Base-by-base conservation (phyloP, 2,329 filamentous ascomycete genomes). In the Fusarium metavorans region DNA sequence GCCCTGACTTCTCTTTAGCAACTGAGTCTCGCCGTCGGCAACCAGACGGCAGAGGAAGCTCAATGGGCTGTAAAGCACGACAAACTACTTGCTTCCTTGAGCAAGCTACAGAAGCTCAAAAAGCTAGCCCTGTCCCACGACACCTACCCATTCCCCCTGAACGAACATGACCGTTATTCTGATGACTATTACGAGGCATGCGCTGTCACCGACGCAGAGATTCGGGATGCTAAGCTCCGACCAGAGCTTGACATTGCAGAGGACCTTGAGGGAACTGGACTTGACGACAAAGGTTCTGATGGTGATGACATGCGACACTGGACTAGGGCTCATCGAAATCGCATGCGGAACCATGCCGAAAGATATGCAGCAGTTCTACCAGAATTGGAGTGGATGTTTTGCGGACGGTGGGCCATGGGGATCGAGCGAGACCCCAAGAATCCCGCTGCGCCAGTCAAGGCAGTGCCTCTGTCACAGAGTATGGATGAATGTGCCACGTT, bases 331-430 rank as follows among this genome's bases (percentile, higher is more conserved):
- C 75, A 76, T 64, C 45, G 72, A 14, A 76, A 75, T 5, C 72
- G 65, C n/a, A 76, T 76, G 72, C 68, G 75, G 14, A 13, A n/a
- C 8, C 39, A 75, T 1, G 72, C 59, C 2, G 68, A 74, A 37
- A 20, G 9, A 16, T 75, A 76, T 25, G 72, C 64, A 4, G 6
- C 5, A 2, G 32, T 73, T 8, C 35, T 77, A 0, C 74, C 74
- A 7, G 20, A 25, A 5, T 35, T 76, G 11, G 57, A 71, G 52
- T 74, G 70, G 70, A 52, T 75, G 14, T n/a, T 69, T 20, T 76
- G 54, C 10, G 73, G 72, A 23, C 70, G 73, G 30, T 14, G 62
- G 23, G 60, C 56, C 0, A 72, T 76, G 23, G 58, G 27, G 39
- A 32, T 72, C 8, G 10, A 34, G 32, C 34, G 32, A 23, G 30